A percentile compares a stretch with the other conserved stretches of the same genome.
Evolutionary conservation across 768 basidiomycete species (phyloP).

Genomic region (Pleurotus sapidus): DNA sequence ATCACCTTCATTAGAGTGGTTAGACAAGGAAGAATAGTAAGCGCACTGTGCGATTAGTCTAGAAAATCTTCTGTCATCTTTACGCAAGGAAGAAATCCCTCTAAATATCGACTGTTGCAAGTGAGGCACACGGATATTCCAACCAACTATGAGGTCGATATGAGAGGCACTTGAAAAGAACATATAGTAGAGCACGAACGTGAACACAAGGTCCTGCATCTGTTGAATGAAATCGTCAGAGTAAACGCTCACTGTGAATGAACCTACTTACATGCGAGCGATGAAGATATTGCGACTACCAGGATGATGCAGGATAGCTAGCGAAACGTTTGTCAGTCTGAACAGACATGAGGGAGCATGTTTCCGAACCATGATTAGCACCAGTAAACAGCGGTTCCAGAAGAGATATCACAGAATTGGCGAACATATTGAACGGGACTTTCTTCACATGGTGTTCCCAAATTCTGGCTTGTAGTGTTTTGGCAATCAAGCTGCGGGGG

Average conservation of each 20-base stretch:
- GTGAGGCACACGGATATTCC: no score
- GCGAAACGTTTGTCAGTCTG: no score
- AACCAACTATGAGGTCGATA: no score
- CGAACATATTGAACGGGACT: slow-evolving; percentile 13
- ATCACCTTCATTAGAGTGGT: slow-evolving; percentile 6
- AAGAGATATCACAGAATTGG: slow-evolving; percentile 18
- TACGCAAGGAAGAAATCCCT: no score
- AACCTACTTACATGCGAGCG: slow-evolving; percentile 51
- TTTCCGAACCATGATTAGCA: no score
- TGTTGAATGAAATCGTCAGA: no score
- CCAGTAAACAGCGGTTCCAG: slow-evolving; percentile 27
- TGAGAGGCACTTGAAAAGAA: no score
- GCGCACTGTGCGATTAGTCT: slow-evolving; percentile 13
- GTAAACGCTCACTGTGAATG: no score
- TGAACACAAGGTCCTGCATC: slow-evolving; percentile 45
- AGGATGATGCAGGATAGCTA: no score
- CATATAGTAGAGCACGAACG: slow-evolving; percentile 30
- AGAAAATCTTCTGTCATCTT: slow-evolving; percentile 8
- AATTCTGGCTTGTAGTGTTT: slow-evolving; percentile 14
- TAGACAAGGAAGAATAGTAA: not conserved
- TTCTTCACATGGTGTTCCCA: no score
- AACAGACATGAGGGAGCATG: no score
- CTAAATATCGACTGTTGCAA: no score
- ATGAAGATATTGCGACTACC: slow-evolving; percentile 33
- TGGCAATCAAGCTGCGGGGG: slow-evolving; percentile 50